Base-by-base conservation (phyloP, 1,284 basidiomycete genomes). In the Thecaphora frezii region DNA sequence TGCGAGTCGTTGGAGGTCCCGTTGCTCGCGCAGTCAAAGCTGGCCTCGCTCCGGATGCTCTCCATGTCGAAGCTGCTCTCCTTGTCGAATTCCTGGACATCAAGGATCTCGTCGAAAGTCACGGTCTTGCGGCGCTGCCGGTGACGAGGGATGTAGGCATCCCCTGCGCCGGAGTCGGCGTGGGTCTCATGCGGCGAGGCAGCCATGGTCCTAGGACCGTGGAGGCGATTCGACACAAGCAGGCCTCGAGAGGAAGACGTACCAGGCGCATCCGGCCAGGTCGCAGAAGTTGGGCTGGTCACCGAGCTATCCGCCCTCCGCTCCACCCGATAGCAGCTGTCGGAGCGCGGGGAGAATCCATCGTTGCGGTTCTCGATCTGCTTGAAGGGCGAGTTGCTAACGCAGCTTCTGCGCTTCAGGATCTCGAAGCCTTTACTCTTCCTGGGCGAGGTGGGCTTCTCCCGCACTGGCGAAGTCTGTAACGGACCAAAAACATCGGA, bases 31-130 rank as follows among this genome's bases (percentile, higher is more conserved):
- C n/a, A n/a, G 3, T 63, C 54, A 22, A 51, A 16, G 30, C 53
- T 59, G 19, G 28, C 46, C 19, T 59, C 66, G 36, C 54, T 57
- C 5, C 49, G 46, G 22, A 69, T 39, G 48, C 66, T 69, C 25
- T 69, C 60, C 8, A 52, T 41, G 30, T 72, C 71, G 46, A 74
- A 71, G 55, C 69, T 72, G 55, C 64, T 68, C 50, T 75, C 73
- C 44, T 69, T 66, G 45, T 75, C 71, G 26, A 75, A 75, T 78
- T 94, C 91, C 54, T 93, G 82, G 24, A 96, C 90, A 66, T 94
- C 90, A 64, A 90, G 90, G 9, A 86, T 84, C 66, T 89, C 86
- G 78, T 90, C 85, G 68, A 91, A 96, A 0, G 88, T 91, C 44
- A 96, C 93, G 0, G 88, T 93, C 55, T 75, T 75, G n/a, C 73